Percentiles rank a stretch among this genome's conserved stretches.
phyloP scores from a whole-genome alignment of 176 grass and related monocot species.

The Avena insularis region DNA sequence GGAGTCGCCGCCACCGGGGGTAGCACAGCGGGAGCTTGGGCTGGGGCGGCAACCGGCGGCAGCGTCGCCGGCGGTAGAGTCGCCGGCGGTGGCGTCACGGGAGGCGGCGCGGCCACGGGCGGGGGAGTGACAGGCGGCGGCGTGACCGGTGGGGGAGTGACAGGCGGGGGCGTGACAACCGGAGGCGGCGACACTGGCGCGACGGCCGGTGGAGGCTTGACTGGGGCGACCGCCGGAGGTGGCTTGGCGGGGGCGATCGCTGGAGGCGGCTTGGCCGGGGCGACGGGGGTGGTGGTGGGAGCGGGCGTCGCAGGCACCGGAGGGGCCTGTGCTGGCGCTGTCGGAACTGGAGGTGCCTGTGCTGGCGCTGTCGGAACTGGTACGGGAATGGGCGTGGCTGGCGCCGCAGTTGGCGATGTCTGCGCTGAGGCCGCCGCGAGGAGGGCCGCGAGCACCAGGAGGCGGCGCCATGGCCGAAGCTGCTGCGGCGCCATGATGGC shows the following conservation, averaged over 20 bases:
- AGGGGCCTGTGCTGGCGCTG: constrained; percentile 20
- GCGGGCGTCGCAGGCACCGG: constrained; percentile 23
- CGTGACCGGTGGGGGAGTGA: neutral
- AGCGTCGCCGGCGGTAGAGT: neutral
- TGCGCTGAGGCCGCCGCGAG: constrained; percentile 43
- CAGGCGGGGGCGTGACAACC: neutral
- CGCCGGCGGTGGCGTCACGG: neutral
- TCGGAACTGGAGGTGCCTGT: neutral
- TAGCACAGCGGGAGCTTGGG: constrained; percentile 36
- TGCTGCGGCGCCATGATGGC: constrained; percentile 36
- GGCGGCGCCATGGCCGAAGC: constrained; percentile 16
- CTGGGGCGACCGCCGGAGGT: neutral
- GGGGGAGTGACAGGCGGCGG: constrained; percentile 5
- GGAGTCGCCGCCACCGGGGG: constrained; percentile 32
- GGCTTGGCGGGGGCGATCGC: constrained; percentile 25
- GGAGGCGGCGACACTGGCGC: constrained; percentile 29
- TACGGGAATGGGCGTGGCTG: constrained; percentile 22
- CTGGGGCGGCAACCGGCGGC: neutral
- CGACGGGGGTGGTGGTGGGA: constrained; percentile 15
- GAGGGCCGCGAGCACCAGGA: constrained; percentile 14
- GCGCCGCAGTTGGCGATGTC: constrained; percentile 29
- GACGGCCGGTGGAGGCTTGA: neutral
- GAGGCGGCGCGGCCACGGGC: neutral
- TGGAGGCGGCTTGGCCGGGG: neutral
- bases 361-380: neutral